Evolutionary conservation across 2,329 filamentous ascomycete species (phyloP).

Genomic region (Myrmaecium sp.): DNA sequence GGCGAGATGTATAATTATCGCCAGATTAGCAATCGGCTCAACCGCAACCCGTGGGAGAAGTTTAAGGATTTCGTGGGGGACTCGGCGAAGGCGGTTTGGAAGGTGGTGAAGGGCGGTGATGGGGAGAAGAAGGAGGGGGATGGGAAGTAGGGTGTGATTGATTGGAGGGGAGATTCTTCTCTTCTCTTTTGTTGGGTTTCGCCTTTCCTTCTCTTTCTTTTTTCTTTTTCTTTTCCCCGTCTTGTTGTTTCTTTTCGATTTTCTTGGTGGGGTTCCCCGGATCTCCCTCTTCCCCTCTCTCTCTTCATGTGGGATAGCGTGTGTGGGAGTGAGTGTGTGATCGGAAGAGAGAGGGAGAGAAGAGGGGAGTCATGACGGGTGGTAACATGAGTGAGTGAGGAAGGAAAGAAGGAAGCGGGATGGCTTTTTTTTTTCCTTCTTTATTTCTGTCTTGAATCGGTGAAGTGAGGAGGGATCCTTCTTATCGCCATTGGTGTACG

Average conservation of each 20-base stretch:
- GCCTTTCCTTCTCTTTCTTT: too few relatives aligned
- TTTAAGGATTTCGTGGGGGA: constrained; percentile 31
- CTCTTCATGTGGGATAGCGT: constrained; percentile 2
- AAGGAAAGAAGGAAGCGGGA: too few relatives aligned
- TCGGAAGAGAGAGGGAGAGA: too few relatives aligned
- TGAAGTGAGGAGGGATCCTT: background rate
- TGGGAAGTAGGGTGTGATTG: too few relatives aligned
- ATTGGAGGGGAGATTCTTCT: too few relatives aligned
- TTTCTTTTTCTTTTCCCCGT: background rate
- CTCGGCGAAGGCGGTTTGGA: constrained; percentile 15
- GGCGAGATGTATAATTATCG: constrained; percentile 94
- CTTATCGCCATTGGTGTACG: constrained; percentile 1
- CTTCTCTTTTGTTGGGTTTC: too few relatives aligned
- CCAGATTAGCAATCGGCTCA: constrained; percentile 77
- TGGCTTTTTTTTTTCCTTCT: too few relatives aligned
- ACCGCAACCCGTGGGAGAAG: constrained; percentile 66
- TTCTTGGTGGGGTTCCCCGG: constrained; percentile 1
- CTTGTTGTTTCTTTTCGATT: background rate
- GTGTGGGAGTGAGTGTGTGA: too few relatives aligned
- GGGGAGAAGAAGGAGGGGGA: constrained; percentile 13
- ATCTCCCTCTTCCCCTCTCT: constrained; percentile 1
- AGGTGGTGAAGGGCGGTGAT: constrained; percentile 5
- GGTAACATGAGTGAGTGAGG: background rate
- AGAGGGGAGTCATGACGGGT: too few relatives aligned
- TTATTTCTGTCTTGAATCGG: constrained; percentile 1